Evolutionary conservation across 192 early-diverging fungal genomes (phyloP).

Genomic region (Ramicandelaber brevisporus): DNA sequence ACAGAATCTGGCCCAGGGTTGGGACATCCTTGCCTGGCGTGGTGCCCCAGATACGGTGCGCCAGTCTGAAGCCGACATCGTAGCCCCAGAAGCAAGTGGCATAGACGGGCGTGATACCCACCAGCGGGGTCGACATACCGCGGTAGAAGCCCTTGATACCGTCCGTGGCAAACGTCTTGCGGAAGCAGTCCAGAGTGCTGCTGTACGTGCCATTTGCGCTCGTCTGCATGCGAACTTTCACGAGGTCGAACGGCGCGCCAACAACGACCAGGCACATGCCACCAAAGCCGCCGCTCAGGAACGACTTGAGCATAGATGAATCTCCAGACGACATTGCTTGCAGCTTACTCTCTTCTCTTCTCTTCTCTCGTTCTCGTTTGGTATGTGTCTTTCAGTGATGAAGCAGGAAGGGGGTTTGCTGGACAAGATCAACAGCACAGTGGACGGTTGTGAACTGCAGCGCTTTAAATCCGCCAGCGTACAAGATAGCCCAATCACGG

Average conservation of each 20-base stretch:
- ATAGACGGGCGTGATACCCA: constrained; percentile 89
- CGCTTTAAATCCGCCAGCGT: no score
- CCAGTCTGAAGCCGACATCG: constrained; percentile 18
- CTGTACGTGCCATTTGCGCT: constrained; percentile 63
- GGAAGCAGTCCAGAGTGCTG: constrained; percentile 72
- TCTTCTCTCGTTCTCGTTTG: no score
- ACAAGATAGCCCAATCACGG: no score
- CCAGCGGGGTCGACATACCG: constrained; percentile 79
- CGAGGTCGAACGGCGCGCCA: constrained; percentile 67
- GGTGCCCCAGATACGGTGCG: constrained; percentile 17
- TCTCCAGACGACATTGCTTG: no score
- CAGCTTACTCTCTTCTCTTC: no score
- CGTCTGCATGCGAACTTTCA: constrained; percentile 92
- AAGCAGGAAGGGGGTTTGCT: no score
- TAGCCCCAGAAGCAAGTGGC: constrained; percentile 78
- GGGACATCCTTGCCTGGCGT: constrained; percentile 15
- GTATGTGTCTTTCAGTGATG: no score
- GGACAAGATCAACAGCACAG: no score
- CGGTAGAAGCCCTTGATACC: constrained; percentile 82
- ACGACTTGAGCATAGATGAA: no score
- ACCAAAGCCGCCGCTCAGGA: constrained; percentile 79
- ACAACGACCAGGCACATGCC: constrained; percentile 50
- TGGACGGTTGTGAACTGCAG: no score
- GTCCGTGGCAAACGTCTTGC: constrained; percentile 72
- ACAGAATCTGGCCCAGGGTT: constrained; percentile 46